phyloP scores from a whole-genome alignment of 2,329 filamentous ascomycete genomes.

The Nannizziopsis barbatae region DNA sequence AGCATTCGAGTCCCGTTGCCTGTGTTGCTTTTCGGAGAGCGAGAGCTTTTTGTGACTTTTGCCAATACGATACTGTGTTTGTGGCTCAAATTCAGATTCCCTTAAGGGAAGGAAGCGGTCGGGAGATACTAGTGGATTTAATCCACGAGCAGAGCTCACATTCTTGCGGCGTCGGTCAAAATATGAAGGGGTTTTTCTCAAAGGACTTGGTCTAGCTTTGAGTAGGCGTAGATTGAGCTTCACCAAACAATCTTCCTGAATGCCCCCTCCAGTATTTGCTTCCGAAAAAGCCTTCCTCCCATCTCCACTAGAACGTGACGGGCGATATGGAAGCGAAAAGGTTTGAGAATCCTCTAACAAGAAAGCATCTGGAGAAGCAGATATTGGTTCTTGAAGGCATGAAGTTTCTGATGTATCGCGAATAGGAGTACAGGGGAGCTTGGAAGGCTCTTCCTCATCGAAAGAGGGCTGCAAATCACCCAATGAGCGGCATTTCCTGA shows the following conservation, averaged over 20 bases:
- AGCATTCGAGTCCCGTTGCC: conserved; percentile 33
- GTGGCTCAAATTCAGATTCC: conserved; percentile 31
- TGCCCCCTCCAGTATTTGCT: background rate
- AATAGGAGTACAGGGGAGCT: conserved; percentile 12
- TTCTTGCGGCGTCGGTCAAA: conserved; percentile 4
- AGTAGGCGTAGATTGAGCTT: background rate
- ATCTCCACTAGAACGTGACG: background rate
- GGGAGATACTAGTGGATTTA: conserved; percentile 28
- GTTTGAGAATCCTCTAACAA: background rate
- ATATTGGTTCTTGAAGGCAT: background rate
- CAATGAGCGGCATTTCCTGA: conserved; percentile 20
- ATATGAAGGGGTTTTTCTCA: conserved; percentile 7
- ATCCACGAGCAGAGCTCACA: background rate
- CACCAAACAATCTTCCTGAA: background rate
- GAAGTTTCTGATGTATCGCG: conserved; percentile 7
- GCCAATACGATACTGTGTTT: conserved; percentile 43
- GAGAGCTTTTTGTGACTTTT: conserved; percentile 39
- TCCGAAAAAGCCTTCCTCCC: background rate
- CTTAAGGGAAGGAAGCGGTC: conserved; percentile 50
- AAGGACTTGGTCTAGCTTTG: background rate
- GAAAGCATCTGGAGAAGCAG: background rate
- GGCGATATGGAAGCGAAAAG: background rate
- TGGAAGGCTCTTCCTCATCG: conserved; percentile 13
- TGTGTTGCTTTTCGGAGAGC: conserved; percentile 37
- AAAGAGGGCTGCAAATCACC: conserved; percentile 17